Percentiles rank a stretch among this genome's conserved stretches.
Conservation (phyloP, 495 filamentous ascomycete species). For the Acidiella bohemica region DNA sequence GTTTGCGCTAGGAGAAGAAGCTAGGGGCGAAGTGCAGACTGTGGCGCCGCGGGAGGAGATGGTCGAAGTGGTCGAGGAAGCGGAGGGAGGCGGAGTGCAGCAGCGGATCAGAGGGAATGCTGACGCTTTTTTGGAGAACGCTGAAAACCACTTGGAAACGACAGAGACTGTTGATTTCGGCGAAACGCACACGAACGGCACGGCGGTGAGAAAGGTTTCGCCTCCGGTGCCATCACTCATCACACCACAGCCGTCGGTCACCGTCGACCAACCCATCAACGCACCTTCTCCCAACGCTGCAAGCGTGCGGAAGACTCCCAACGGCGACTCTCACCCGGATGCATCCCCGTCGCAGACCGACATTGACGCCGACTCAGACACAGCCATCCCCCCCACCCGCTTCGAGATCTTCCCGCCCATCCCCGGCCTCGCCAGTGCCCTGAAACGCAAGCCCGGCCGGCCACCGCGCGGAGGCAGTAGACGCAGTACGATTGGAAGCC, state of each 20-base stretch:
- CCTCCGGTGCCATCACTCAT: slow-evolving; percentile 7
- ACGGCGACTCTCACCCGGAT: slow-evolving; percentile 8
- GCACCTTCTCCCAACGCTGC: slow-evolving; percentile 1
- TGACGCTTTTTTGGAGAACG: slow-evolving; percentile 4
- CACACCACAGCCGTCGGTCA: slow-evolving; percentile 14
- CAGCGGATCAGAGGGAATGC: slow-evolving; percentile 12
- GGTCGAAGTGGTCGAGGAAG: slow-evolving; percentile 35
- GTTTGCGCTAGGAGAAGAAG: slow-evolving; percentile 35
- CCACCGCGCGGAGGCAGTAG: slow-evolving; percentile 27
- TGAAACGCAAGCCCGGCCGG: slow-evolving; percentile 37
- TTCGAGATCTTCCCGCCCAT: slow-evolving; percentile 79
- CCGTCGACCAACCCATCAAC: background rate
- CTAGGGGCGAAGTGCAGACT: slow-evolving; percentile 66
- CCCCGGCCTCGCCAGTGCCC: slow-evolving; percentile 33
- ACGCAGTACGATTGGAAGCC: slow-evolving; percentile 11
- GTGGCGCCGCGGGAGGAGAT: slow-evolving; percentile 68
- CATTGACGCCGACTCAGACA: too few species aligned
- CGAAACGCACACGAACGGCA: background rate
- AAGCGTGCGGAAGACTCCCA: slow-evolving; percentile 18
- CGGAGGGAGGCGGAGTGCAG: slow-evolving; percentile 31
- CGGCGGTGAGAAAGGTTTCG: slow-evolving; percentile 3
- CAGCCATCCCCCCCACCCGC: slow-evolving; percentile 56
- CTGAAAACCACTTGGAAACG: background rate
- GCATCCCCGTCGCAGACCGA: slow-evolving; percentile 15
- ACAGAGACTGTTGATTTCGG: background rate